Percentiles rank a stretch among this genome's conserved stretches.
These are phyloP conservation scores for Podila epigama DNA, from an alignment of 192 early-diverging fungal genomes.

Conservation along the genomic window DNA sequence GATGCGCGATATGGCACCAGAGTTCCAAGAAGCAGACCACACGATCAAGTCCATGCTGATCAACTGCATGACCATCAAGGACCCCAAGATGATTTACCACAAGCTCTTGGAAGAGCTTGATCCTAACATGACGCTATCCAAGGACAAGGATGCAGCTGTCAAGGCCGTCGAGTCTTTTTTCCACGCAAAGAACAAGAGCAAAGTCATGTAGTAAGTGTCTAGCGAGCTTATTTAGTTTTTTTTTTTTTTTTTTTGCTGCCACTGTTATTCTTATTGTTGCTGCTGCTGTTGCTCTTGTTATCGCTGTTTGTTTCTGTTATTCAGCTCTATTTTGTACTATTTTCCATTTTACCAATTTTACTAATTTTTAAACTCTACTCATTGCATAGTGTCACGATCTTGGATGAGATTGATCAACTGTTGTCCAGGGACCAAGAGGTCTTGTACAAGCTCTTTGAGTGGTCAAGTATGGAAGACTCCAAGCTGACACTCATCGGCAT, in stretches of 20 bases:
- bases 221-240: background rate
- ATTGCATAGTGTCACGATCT: constrained; percentile 70
- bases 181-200: constrained; percentile 53
- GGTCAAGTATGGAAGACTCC: constrained; percentile 67
- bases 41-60: constrained; percentile 68
- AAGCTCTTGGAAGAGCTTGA: constrained; percentile 67
- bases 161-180: constrained; percentile 61
- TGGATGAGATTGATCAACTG: constrained; percentile 95
- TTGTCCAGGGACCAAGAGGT: constrained; percentile 82
- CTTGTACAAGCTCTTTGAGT: constrained; percentile 89
- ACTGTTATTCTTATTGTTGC: background rate
- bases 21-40: constrained; percentile 47
- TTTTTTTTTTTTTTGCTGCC: background rate
- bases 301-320: background rate
- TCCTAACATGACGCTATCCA: constrained; percentile 19
- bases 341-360: background rate
- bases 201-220: constrained; percentile 60
- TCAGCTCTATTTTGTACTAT: background rate
- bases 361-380: background rate
- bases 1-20: constrained; percentile 47
- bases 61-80: constrained; percentile 88
- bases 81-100: constrained; percentile 72
- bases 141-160: constrained; percentile 56
- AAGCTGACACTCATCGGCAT: constrained; percentile 87
- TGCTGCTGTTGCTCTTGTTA: background rate